Evolutionary conservation across 2,329 filamentous ascomycete species (phyloP), one percentile per base, ranked within the genome.

Genomic region (Ophiostoma himal-ulmi): DNA sequence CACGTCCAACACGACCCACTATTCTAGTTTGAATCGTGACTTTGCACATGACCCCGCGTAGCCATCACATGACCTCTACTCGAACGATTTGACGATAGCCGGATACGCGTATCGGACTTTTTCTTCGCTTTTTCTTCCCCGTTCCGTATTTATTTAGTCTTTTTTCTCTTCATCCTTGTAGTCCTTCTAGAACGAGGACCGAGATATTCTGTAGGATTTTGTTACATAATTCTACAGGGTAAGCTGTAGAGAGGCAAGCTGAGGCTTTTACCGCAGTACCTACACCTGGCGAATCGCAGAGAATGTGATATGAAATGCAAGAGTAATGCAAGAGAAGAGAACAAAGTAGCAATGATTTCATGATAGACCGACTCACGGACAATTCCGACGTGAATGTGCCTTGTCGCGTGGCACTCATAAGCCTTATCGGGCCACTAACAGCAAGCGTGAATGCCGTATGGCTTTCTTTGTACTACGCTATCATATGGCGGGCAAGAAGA

Each of bases 351-450:
- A 39, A 6, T n/a, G n/a, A n/a, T 20, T 20, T 20, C 8, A 48
- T 8, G 17, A 5, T 2, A 20, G 6, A 20, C 17, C 6, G 17
- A 20, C 17, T 44, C 41, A 20, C 41, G 17, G 44, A 13, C 52
- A 14, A n/a, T 22, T 26, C 22, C 52, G 52, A 57, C 52, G n/a
- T 57, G 52, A 4, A 22, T 26, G n/a, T 57, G 52, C 52, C 52
- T 57, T 26, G 52, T 57, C 52, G 52, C 52, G 52, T 57, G 52
- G 52, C 44, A 48, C 52, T 57, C 8, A 10, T 13, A 57, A 13
- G 52, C 22, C 52, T 57, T 57, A 57, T 57, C 52, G 52, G 52
- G 52, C 52, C 52, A 57, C 52, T 57, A 26, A 57, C 52, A 57
- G 22, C 52, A 57, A 22, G 52, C 22, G 22, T 1, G 17, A 22